A percentile compares a stretch with the other conserved stretches of the same genome.
phyloP scores from a whole-genome alignment of 202 grass and related monocot species.

The Bolboschoenoplectus hybrid region DNA sequence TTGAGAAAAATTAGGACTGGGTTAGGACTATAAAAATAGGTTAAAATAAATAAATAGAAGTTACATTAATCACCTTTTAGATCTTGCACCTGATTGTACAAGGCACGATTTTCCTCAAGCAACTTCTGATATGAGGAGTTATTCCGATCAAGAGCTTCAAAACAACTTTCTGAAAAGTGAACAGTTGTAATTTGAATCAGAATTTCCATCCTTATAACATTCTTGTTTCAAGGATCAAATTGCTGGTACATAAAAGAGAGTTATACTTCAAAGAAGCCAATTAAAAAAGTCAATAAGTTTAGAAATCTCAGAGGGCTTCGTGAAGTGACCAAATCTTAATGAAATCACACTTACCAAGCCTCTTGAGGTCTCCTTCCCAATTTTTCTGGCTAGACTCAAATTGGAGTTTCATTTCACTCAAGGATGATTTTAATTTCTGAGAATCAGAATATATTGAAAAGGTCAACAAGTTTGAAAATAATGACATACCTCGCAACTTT shows the following conservation, averaged over 20 bases:
- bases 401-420: neutral
- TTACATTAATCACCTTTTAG: neutral
- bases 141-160: neutral
- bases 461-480: neutral
- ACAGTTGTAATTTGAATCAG: neutral
- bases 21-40: neutral
- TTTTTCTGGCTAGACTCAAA: neutral
- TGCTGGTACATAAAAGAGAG: neutral
- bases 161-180: neutral
- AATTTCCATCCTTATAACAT: neutral
- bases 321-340: neutral
- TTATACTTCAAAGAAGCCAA: neutral
- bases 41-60: neutral
- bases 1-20: neutral
- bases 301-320: neutral
- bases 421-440: neutral
- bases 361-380: neutral
- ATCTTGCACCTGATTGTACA: constrained; percentile 11
- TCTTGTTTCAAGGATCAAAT: neutral
- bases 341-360: neutral
- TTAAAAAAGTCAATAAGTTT: neutral
- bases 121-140: neutral
- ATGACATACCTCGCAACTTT: neutral
- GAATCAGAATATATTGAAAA: neutral
- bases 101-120: neutral